phyloP scores from a whole-genome alignment of 805 yeast genomes.

The Starmerella scarabaei region DNA sequence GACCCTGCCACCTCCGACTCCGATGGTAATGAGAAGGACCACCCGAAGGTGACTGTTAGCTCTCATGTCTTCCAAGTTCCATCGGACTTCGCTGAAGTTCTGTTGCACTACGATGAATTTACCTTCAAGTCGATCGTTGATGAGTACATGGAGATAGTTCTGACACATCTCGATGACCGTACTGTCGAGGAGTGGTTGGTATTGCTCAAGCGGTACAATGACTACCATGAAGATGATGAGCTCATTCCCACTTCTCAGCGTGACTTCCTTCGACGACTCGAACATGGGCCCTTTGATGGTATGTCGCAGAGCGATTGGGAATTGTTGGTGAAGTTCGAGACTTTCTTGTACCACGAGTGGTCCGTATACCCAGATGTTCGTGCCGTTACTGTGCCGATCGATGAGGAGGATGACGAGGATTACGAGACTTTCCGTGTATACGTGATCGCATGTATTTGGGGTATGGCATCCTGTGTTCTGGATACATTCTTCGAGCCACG shows the following conservation, averaged over 20 bases:
- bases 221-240: constrained; percentile 36
- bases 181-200: constrained; percentile 30
- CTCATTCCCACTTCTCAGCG: constrained; percentile 34
- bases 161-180: constrained; percentile 21
- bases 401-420: constrained; percentile 33
- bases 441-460: constrained; percentile 38
- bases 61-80: neutral
- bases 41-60: too few species aligned
- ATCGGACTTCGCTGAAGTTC: neutral
- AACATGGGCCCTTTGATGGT: constrained; percentile 13
- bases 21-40: neutral
- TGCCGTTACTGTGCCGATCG: constrained; percentile 41
- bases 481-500: constrained; percentile 46
- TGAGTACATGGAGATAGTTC: constrained; percentile 13
- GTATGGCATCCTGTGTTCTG: constrained; percentile 42
- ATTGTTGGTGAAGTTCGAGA: constrained; percentile 29
- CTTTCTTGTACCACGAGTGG: constrained; percentile 32
- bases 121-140: neutral
- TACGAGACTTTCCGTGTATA: constrained; percentile 42
- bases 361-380: constrained; percentile 53
- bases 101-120: neutral
- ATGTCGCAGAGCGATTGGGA: constrained; percentile 21
- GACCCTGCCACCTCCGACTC: neutral
- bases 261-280: constrained; percentile 27
- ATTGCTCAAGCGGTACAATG: constrained; percentile 31